Base-by-base conservation (phyloP, 2,329 filamentous ascomycete species). In the Calonectria ilicicola region DNA sequence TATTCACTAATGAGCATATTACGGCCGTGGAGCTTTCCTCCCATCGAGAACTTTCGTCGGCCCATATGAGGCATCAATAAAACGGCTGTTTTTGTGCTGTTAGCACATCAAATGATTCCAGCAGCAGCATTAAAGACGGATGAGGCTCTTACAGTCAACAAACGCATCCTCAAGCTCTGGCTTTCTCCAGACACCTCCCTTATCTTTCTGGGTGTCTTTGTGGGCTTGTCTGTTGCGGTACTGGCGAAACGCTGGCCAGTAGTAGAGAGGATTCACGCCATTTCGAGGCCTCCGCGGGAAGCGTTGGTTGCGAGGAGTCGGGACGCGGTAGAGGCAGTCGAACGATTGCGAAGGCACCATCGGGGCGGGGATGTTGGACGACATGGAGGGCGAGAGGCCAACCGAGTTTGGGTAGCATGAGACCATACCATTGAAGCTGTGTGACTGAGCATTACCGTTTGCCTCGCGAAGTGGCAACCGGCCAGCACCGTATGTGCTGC, bases 1-100 rank as follows among this genome's bases (percentile, higher is more conserved):
- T 93, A 93, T 82, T 92, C 91, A 78, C 88, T 90, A 78, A 94
- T 93, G 69, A 94, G 86, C 88, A 93, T 92, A 83, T 94, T 94
- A 62, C 92, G 90, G 5, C 92, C 92, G 76, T 92, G 90, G 46
- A 90, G 89, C 80, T 91, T 90, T 42, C 90, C 88, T 74, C 89
- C 88, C 84, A 92, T 91, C 71, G 89, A 91, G 80, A 91, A 92
- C 84, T 93, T 93, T 78, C 90, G 89, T 64, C 91, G 87, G 38
- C 91, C 91, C 88, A 93, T 92, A 76, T 89, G 88, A 53, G 92
- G 91, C 81, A 93, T 92, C 62, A 92, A 85, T 63, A 93, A 84
- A 15, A 93, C 87, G 67, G 91, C 92, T 93, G 38, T 23, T 60
- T 17, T n/a, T n/a, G 15, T 19, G 5, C 35, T n/a, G 72, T 81